These are phyloP conservation scores for Beauveria asiatica DNA, from an alignment of 2,329 filamentous ascomycete genomes.

Conservation along the genomic window DNA sequence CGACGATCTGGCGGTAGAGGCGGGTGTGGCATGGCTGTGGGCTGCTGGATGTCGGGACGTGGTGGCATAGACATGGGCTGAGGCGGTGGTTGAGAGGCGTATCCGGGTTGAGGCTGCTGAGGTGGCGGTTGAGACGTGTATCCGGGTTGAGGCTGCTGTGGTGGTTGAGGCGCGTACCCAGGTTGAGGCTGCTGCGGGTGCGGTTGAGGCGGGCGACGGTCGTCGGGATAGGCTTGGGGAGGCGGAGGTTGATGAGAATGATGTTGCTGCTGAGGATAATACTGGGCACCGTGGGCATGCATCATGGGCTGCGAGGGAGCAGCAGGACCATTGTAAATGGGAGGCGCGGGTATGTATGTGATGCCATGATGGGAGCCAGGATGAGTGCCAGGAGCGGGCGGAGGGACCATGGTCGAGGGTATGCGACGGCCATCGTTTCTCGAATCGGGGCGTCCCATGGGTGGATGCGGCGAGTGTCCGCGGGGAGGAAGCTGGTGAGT, in stretches of 20 bases:
- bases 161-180: conserved; percentile 21
- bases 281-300: conserved; percentile 31
- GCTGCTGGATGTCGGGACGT: conserved; percentile 18
- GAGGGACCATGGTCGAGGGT: conserved; percentile 64
- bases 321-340: conserved; percentile 65
- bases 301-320: conserved; percentile 30
- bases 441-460: conserved; percentile 56
- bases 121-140: conserved; percentile 17
- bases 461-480: conserved; percentile 74
- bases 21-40: conserved; percentile 14
- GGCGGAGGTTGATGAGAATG: conserved; percentile 23
- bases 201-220: conserved; percentile 11
- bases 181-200: conserved; percentile 16
- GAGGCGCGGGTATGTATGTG: conserved; percentile 76
- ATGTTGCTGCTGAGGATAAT: conserved; percentile 20
- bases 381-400: conserved; percentile 42
- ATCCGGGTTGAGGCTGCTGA: conserved; percentile 21
- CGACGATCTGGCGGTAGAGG: conserved; percentile 25
- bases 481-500: conserved; percentile 39
- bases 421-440: conserved; percentile 70
- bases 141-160: conserved; percentile 21
- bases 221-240: conserved; percentile 15
- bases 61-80: conserved; percentile 15
- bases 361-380: conserved; percentile 41
- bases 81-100: conserved; percentile 19